Conservation (phyloP, 2,329 filamentous ascomycete species). For the Cladophialophora chaetospira region DNA sequence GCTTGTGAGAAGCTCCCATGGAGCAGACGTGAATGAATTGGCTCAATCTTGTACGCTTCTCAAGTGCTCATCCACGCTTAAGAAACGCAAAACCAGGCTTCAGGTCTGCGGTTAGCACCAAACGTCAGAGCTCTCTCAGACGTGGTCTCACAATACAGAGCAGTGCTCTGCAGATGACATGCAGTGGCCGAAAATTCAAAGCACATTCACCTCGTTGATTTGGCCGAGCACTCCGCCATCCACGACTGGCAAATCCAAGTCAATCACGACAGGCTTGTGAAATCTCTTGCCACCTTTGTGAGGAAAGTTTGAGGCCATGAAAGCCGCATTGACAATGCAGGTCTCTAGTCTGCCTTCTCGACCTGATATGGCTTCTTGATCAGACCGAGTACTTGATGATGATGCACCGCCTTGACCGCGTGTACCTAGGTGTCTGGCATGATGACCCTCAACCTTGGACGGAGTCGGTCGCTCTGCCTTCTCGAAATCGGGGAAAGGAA, state of each 20-base stretch:
- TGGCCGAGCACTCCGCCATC: not conserved
- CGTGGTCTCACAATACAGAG: too few relatives aligned
- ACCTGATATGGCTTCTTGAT: slow-evolving; percentile 25
- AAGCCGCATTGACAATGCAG: slow-evolving; percentile 77
- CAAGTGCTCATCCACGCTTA: too few relatives aligned
- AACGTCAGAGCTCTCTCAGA: too few relatives aligned
- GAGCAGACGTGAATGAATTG: too few relatives aligned
- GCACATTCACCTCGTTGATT: not conserved
- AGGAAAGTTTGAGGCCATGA: slow-evolving; percentile 69
- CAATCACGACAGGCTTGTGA: slow-evolving; percentile 82
- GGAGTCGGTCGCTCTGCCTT: slow-evolving; percentile 18
- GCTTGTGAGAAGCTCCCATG: too few relatives aligned
- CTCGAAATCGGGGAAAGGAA: slow-evolving; percentile 23
- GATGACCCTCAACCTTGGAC: not conserved
- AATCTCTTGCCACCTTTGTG: slow-evolving; percentile 63
- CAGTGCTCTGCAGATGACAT: too few relatives aligned
- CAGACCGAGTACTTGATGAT: slow-evolving; percentile 26
- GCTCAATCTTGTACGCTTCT: too few relatives aligned
- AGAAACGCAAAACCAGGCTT: too few relatives aligned
- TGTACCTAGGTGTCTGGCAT: slow-evolving; percentile 1
- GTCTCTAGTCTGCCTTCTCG: slow-evolving; percentile 62
- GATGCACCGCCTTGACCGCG: slow-evolving; percentile 20
- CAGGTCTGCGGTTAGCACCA: too few relatives aligned
- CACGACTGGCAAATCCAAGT: slow-evolving; percentile 67
- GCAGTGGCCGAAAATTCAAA: too few relatives aligned